Conservation (phyloP, 805 yeast species). For the Schizosaccharomyces japonicus region DNA sequence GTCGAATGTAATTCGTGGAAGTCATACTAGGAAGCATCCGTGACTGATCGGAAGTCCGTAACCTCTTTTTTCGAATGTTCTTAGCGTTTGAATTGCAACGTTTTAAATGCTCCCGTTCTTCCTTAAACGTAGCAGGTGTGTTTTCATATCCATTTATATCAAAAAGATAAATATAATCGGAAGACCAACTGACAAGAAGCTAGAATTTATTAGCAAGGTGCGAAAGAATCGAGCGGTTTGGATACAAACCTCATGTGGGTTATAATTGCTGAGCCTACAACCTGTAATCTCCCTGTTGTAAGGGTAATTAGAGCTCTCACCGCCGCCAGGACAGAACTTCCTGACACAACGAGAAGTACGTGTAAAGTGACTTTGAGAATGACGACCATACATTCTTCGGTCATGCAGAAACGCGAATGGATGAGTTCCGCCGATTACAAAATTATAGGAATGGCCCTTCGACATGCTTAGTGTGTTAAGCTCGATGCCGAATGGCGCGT, state of each 20-base stretch:
- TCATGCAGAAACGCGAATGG: constrained; percentile 10
- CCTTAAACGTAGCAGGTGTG: not conserved
- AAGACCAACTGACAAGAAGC: constrained; percentile 10
- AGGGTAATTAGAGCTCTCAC: not conserved
- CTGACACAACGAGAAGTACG: constrained; percentile 10
- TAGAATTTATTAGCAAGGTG: too few relatives aligned
- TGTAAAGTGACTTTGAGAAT: not conserved
- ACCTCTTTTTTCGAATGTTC: too few relatives aligned
- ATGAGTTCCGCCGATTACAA: constrained; percentile 10
- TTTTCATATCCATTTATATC: constrained; percentile 6
- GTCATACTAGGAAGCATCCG: too few relatives aligned
- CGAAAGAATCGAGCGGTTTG: too few relatives aligned
- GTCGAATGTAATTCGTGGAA: too few relatives aligned
- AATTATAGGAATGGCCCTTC: constrained; percentile 9
- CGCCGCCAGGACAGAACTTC: constrained; percentile 7
- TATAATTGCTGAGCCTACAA: constrained; percentile 8
- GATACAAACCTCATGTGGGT: constrained; percentile 8
- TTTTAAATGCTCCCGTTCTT: not conserved
- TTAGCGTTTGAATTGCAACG: too few relatives aligned
- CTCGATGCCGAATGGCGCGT: constrained; percentile 6
- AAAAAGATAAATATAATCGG: constrained; percentile 9
- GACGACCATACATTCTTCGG: constrained; percentile 9
- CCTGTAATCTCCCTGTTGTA: constrained; percentile 8
- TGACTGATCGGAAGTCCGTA: too few relatives aligned
- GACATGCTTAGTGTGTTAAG: constrained; percentile 9